These are phyloP conservation scores for Cutaneotrichosporon daszewskae DNA, from an alignment of 1,284 basidiomycete species.

Conservation along the genomic window DNA sequence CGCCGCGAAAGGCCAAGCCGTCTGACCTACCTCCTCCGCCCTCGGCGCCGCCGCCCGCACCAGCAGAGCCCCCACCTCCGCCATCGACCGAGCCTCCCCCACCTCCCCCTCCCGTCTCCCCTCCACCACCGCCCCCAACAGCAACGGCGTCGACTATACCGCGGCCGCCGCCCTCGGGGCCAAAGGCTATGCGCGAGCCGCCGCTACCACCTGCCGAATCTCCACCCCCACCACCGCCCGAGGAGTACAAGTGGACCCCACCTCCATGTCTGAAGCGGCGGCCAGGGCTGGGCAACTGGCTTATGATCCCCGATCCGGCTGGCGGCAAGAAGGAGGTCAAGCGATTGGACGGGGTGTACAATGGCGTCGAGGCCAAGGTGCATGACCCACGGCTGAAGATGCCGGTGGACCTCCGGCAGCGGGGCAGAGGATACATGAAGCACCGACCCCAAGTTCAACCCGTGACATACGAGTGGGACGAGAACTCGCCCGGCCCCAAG, in stretches of 20 bases:
- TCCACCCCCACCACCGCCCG: constrained; percentile 3
- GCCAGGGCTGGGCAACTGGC: constrained; percentile 28
- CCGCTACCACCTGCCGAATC: constrained; percentile 1
- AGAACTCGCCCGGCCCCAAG: constrained; percentile 65
- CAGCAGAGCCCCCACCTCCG: background rate
- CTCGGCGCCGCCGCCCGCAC: background rate
- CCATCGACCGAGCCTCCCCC: constrained; percentile 1
- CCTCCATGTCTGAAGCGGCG: constrained; percentile 26
- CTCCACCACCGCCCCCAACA: constrained; percentile 16
- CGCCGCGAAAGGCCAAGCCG: background rate
- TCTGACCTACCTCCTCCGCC: background rate
- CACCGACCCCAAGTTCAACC: constrained; percentile 24
- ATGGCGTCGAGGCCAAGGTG: constrained; percentile 24
- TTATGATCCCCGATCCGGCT: constrained; percentile 18
- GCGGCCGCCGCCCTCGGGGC: constrained; percentile 12
- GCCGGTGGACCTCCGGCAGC: constrained; percentile 17
- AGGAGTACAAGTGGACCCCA: constrained; percentile 17
- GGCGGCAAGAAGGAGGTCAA: constrained; percentile 24
- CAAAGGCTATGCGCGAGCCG: constrained; percentile 1
- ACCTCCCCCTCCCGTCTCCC: constrained; percentile 17
- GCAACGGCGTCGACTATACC: constrained; percentile 19
- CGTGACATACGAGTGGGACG: constrained; percentile 58
- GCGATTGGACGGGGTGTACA: constrained; percentile 34
- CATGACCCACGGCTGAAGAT: constrained; percentile 33
- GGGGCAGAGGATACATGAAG: constrained; percentile 31